These are phyloP conservation scores for Aspergillus flavus DNA, from an alignment of 2,329 filamentous ascomycete species.

Conservation along the genomic window DNA sequence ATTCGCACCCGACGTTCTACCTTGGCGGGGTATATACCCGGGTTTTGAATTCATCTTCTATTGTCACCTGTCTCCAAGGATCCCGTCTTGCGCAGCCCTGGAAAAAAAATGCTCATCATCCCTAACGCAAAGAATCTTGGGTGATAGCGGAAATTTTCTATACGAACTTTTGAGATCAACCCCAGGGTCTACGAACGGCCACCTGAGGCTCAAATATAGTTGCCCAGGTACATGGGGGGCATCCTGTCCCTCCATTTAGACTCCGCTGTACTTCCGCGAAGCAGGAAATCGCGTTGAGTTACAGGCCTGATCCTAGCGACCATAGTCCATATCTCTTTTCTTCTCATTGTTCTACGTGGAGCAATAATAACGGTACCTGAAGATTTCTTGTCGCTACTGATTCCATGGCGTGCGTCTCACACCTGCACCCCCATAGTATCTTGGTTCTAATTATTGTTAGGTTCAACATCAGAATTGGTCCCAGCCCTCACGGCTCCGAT, in stretches of 20 bases:
- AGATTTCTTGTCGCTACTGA: neutral
- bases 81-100: neutral
- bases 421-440: neutral
- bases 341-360: neutral
- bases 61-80: neutral
- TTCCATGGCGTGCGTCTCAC: slow-evolving; percentile 25
- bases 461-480: slow-evolving; percentile 48
- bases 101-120: neutral
- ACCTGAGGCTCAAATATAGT: neutral
- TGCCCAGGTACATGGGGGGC: neutral
- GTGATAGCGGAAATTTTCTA: neutral
- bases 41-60: neutral
- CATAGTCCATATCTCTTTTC: neutral
- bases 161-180: neutral
- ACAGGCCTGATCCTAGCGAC: neutral
- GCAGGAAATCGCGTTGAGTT: neutral
- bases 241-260: neutral
- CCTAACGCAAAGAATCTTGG: neutral
- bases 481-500: slow-evolving; percentile 42
- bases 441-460: slow-evolving; percentile 28
- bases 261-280: neutral
- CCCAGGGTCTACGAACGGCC: neutral
- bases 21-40: neutral
- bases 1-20: neutral
- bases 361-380: neutral